Conservation (phyloP, 257 asterid species). For the Solanum gandarillasii region DNA sequence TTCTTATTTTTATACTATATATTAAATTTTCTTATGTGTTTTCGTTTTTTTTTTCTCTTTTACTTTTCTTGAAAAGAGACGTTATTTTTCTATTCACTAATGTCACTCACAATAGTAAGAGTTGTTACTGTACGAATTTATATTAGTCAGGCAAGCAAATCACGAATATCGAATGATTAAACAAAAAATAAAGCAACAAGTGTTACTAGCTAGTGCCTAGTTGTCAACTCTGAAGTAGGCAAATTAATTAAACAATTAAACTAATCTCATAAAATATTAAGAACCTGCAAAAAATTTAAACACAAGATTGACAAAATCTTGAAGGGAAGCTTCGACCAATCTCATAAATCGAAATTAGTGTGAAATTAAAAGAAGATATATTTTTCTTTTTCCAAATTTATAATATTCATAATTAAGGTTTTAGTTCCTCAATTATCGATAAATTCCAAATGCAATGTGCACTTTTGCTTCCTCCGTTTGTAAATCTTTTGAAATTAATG, state of each 20-base stretch:
- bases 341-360: not conserved
- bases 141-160: accelerated
- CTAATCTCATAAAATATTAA: not conserved
- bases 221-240: not conserved
- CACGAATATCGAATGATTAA: not conserved
- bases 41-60: not conserved
- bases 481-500: not conserved
- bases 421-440: not conserved
- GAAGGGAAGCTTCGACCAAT: not conserved
- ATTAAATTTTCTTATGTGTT: not conserved
- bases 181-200: not conserved
- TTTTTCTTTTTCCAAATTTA: too few relatives aligned
- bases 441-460: not conserved
- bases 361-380: not conserved
- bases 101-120: not conserved
- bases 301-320: not conserved
- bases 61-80: not conserved
- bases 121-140: not conserved
- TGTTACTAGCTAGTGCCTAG: not conserved
- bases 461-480: not conserved
- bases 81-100: not conserved
- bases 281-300: not conserved
- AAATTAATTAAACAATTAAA: not conserved
- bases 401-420: too few relatives aligned
- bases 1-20: too few relatives aligned